Conservation (phyloP, 2,329 filamentous ascomycete species). For the Aspergillus uvarum region DNA sequence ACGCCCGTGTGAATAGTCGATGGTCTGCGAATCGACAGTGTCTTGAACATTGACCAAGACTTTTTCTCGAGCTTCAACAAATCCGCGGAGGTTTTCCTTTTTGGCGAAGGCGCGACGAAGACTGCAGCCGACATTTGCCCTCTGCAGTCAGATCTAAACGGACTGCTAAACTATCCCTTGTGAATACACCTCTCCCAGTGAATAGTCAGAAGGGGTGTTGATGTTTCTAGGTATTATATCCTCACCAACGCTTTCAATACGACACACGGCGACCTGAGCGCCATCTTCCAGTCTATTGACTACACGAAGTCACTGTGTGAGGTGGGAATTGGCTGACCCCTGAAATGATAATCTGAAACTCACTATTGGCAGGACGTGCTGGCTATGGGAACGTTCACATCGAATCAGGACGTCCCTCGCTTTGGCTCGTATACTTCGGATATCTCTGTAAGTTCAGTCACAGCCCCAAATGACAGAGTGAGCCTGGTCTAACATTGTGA, state of each 20-base stretch:
- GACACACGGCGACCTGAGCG: slow-evolving; percentile 29
- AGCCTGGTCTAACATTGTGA: neutral
- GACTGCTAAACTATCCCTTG: slow-evolving; percentile 46
- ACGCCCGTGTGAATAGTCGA: slow-evolving; percentile 36
- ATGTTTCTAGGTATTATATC: slow-evolving; percentile 26
- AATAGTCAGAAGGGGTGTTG: slow-evolving; percentile 25
- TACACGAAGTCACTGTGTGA: slow-evolving; percentile 1
- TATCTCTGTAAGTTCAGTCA: neutral
- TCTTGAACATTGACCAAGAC: slow-evolving; percentile 46
- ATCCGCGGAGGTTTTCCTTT: slow-evolving; percentile 45
- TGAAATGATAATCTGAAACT: neutral
- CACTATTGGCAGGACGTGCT: neutral
- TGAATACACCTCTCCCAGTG: neutral
- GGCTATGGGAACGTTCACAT: slow-evolving; percentile 53
- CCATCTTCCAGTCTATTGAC: slow-evolving; percentile 23
- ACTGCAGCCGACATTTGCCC: slow-evolving; percentile 41
- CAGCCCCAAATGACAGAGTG: too few species aligned
- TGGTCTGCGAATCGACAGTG: slow-evolving; percentile 53
- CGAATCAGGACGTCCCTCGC: slow-evolving; percentile 61
- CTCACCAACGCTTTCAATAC: slow-evolving; percentile 34
- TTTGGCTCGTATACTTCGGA: slow-evolving; percentile 42
- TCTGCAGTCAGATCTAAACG: slow-evolving; percentile 46
- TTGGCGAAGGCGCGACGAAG: slow-evolving; percentile 49
- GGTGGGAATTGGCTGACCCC: neutral
- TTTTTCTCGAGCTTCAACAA: slow-evolving; percentile 45